These are phyloP conservation scores for Russula sp. DNA, from an alignment of 768 basidiomycete genomes.

Conservation along the genomic window DNA sequence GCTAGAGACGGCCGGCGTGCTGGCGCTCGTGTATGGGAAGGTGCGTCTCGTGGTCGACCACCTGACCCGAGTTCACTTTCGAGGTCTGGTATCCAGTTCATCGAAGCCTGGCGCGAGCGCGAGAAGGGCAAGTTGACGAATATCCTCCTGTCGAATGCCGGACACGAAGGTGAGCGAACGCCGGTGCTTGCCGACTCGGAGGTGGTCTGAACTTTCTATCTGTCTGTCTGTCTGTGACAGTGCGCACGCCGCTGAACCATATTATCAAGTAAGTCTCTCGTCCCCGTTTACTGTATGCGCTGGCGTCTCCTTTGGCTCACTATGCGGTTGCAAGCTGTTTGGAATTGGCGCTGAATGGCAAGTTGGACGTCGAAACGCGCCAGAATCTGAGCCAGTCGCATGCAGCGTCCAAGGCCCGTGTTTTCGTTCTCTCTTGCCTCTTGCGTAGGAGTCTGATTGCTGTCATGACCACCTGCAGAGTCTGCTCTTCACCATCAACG, in stretches of 20 bases:
- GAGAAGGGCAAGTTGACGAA: slow-evolving; percentile 71
- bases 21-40: slow-evolving; percentile 75
- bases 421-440: background rate
- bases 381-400: slow-evolving; percentile 69
- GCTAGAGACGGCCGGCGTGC: slow-evolving; percentile 71
- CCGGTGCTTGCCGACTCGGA: too few relatives aligned
- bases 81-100: slow-evolving; percentile 43
- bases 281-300: slow-evolving; percentile 38
- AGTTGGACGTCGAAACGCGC: slow-evolving; percentile 64
- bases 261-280: slow-evolving; percentile 63
- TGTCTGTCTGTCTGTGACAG: slow-evolving; percentile 29
- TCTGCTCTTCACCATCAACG: slow-evolving; percentile 77
- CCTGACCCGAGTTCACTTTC: background rate
- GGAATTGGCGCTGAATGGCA: slow-evolving; percentile 32
- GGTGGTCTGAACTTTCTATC: background rate
- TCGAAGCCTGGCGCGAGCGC: slow-evolving; percentile 82
- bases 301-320: slow-evolving; percentile 36
- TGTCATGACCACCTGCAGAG: slow-evolving; percentile 40
- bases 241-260: slow-evolving; percentile 72
- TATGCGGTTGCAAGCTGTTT: too few relatives aligned
- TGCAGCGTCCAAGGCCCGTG: slow-evolving; percentile 60
- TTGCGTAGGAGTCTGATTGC: background rate
- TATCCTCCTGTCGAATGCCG: slow-evolving; percentile 71
- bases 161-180: slow-evolving; percentile 55
- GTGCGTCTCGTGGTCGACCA: slow-evolving; percentile 28